Conservation (phyloP, 768 basidiomycete species). For the Xerocomellus chrysenteron region DNA sequence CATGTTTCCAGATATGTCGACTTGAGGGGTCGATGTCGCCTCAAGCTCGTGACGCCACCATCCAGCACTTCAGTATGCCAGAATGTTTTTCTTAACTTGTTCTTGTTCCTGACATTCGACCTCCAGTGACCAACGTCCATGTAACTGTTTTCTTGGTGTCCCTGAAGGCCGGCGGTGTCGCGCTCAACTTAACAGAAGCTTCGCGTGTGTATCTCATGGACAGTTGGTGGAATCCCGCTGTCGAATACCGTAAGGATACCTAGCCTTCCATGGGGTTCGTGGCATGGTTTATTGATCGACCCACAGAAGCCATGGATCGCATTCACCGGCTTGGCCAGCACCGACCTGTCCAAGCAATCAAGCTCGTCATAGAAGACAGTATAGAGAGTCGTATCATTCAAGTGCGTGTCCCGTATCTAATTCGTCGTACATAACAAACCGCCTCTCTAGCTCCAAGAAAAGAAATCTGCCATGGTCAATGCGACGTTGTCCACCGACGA, state of each 20-base stretch:
- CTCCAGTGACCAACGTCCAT: constrained; percentile 81
- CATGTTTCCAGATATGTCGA: constrained; percentile 69
- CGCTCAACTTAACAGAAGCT: constrained; percentile 86
- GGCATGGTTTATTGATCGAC: neutral
- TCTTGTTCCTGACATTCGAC: neutral
- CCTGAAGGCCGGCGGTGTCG: constrained; percentile 94
- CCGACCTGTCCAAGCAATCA: constrained; percentile 89
- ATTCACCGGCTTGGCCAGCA: constrained; percentile 96
- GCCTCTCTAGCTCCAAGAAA: constrained; percentile 77
- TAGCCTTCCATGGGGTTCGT: neutral
- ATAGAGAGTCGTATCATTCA: constrained; percentile 96
- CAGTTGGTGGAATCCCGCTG: constrained; percentile 99
- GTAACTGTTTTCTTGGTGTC: constrained; percentile 98
- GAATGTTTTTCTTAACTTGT: neutral
- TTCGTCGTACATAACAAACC: neutral
- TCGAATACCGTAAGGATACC: constrained; percentile 70
- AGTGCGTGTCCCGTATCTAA: constrained; percentile 35
- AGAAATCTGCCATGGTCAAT: constrained; percentile 94
- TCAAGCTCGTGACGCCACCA: constrained; percentile 90
- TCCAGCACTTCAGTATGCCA: constrained; percentile 84
- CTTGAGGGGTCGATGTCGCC: constrained; percentile 98
- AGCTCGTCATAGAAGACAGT: constrained; percentile 92
- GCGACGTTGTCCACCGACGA: constrained; percentile 83
- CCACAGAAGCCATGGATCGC: constrained; percentile 91
- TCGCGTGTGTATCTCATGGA: constrained; percentile 97